A percentile compares a stretch with the other conserved stretches of the same genome.
Conservation (phyloP, 257 asterid species). For the Fraxinus anomala region DNA sequence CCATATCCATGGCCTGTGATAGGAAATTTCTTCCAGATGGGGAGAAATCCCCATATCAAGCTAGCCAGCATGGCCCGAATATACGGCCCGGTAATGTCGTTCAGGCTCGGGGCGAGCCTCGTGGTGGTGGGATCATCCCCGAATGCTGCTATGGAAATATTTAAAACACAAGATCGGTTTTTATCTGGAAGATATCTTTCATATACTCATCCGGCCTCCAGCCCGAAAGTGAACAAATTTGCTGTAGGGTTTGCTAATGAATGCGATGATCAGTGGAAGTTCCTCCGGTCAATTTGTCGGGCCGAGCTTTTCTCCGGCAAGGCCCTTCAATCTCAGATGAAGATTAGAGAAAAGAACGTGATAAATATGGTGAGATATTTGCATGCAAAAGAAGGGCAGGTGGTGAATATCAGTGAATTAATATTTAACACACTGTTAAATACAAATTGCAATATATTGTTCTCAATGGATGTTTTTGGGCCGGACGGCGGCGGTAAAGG, state of each 20-base stretch:
- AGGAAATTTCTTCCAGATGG: constrained; percentile 28
- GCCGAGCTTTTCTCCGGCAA: constrained; percentile 17
- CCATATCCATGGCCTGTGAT: constrained; percentile 31
- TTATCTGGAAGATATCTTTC: constrained; percentile 3
- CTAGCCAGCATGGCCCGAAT: constrained; percentile 12
- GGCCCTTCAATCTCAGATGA: constrained; percentile 8
- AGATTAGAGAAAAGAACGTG: constrained; percentile 1
- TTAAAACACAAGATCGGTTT: constrained; percentile 9
- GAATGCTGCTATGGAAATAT: background rate
- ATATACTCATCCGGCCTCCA: constrained; percentile 9
- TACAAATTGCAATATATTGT: background rate
- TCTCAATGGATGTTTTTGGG: constrained; percentile 20
- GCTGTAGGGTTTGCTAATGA: constrained; percentile 10
- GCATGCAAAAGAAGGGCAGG: constrained; percentile 12
- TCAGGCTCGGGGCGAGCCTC: constrained; percentile 7
- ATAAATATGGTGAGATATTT: constrained; percentile 5
- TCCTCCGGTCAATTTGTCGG: constrained; percentile 16
- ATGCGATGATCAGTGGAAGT: constrained; percentile 26
- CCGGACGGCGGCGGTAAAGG: background rate
- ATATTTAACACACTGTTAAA: background rate
- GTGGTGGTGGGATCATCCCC: constrained; percentile 22
- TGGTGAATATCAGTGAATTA: constrained; percentile 1
- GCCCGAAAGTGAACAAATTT: constrained; percentile 10
- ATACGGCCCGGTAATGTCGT: constrained; percentile 23
- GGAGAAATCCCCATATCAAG: constrained; percentile 21